Evolutionary conservation across 768 basidiomycete genomes (phyloP), one percentile per base, ranked within the genome.

Genomic region (Boletus subparvulus): DNA sequence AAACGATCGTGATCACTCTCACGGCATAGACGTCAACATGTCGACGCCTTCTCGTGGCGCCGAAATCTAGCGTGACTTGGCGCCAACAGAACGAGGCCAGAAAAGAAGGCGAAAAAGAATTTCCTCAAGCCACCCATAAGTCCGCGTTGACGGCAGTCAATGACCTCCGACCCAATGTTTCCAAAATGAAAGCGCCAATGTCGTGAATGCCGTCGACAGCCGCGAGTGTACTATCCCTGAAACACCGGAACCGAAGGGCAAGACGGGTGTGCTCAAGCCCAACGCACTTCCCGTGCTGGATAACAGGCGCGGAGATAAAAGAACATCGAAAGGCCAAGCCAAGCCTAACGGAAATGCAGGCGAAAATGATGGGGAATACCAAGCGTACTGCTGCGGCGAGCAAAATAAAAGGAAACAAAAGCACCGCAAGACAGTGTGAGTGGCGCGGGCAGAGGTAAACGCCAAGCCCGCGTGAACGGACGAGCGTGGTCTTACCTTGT

Each of bases 401-500:
- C 4, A 44, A 11, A 43, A 35, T 21, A 49, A 36, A 26, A 13
- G 30, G 26, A 42, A 50, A 21, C 37, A 48, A 35, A 39, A 28
- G 21, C 21, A 40, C 50, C 36, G 14, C 43, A 42, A 24, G 11
- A 46, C 26, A 13, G 39, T n/a, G 39, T 33, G 3, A 4, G 37
- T 37, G 37, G 37, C 37, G 7, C 37, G 12, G 9, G n/a, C 40
- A 41, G 4, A 41, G 17, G 40, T 6, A 41, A 19, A 19, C 10
- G 40, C 19, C n/a, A 41, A 19, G 40, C n/a, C 10, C 30, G 30
- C 16, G 4, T 16, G 10, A 50, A 42, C 39, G 6, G 52, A 41
- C 35, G 82, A 61, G 21, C 1, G 21, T 21, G 21, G 21, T 21
- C 21, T 21, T 70, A 87, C 91, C 90, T 81, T 94, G 88, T 78